Percentiles rank a stretch among this genome's conserved stretches.
Evolutionary conservation across 2,329 filamentous ascomycete species (phyloP).

Genomic region (Epichloe bromicola): DNA sequence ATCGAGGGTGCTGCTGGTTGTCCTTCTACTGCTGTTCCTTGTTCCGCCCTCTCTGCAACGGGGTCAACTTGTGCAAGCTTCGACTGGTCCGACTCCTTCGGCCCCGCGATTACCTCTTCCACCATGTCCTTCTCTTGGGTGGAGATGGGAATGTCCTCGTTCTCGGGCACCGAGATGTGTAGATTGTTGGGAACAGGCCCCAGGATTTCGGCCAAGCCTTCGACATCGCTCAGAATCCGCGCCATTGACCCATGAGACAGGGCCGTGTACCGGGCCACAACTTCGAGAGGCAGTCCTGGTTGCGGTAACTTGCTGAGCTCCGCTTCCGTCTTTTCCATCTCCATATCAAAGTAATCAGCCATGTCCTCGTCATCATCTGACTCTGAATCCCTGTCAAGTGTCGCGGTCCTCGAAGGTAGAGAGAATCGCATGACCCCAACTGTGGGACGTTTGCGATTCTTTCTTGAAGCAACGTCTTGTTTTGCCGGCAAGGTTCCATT

Average conservation of each 20-base stretch:
- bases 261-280: constrained; percentile 33
- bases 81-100: background rate
- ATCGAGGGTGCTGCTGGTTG: background rate
- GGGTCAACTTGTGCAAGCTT: background rate
- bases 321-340: constrained; percentile 38
- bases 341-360: constrained; percentile 40
- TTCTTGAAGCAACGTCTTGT: constrained; percentile 5
- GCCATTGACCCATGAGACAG: constrained; percentile 36
- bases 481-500: background rate
- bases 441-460: constrained; percentile 15
- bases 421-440: constrained; percentile 25
- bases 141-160: background rate
- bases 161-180: constrained; percentile 3
- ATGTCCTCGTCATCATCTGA: constrained; percentile 48
- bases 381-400: constrained; percentile 24
- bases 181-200: constrained; percentile 16
- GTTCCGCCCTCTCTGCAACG: background rate
- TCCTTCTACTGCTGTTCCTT: background rate
- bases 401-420: constrained; percentile 24
- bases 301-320: constrained; percentile 34
- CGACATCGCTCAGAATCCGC: constrained; percentile 31
- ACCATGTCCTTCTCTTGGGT: background rate
- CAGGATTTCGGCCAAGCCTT: constrained; percentile 30
- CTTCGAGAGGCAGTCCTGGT: constrained; percentile 25
- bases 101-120: background rate